Base-by-base conservation (phyloP, 495 filamentous ascomycete genomes). In the Amniculicola lignicola region DNA sequence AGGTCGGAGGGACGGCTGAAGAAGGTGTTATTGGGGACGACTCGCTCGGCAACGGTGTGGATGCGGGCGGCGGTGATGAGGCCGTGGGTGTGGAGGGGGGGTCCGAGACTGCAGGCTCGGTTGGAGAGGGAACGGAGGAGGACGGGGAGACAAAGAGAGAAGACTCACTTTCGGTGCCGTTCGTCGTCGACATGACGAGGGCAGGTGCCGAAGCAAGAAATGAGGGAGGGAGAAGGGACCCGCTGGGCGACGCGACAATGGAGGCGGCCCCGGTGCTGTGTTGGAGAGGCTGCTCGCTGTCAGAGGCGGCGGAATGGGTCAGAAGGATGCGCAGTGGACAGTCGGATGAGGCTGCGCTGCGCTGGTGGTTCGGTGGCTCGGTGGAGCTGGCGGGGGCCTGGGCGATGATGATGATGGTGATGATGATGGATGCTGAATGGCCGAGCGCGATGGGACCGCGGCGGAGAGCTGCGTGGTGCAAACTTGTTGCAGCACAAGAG, bases 91-190 rank as follows among this genome's bases (percentile, higher is more conserved):
- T 12, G 37, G 45, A 31, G 6, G 40, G 29, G 14, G 39, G 37
- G 29, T 33, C 29, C 7, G 29, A 33, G 7, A 33, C 45, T 43
- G 31, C 48, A 46, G 55, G 46, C 19, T 47, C 46, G 4, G 21
- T 14, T 14, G 33, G 14, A 2, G 14, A 9, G 28, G 51, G 15
- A 22, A 21, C 11, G 4, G 47, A 7, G 9, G 27, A 7, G n/a
- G 51, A 44, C 3, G 53, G 42, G 10, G 51, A 25, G 39, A 46
- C 48, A 46, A 59, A 22, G 55, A 59, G 47, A 59, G 29, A 29
- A 4, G 55, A 59, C 55, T 47, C 52, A 59, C 55, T 28, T 19
- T 22, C n/a, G 16, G 39, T 53, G 55, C 33, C 24, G 21, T 51
- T 51, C 7, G 16, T 14, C 42, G 29, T 23, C n/a, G 42, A 3